These are phyloP conservation scores for Sparassis latifolia DNA, from an alignment of 1,284 basidiomycete genomes.

Conservation along the genomic window DNA sequence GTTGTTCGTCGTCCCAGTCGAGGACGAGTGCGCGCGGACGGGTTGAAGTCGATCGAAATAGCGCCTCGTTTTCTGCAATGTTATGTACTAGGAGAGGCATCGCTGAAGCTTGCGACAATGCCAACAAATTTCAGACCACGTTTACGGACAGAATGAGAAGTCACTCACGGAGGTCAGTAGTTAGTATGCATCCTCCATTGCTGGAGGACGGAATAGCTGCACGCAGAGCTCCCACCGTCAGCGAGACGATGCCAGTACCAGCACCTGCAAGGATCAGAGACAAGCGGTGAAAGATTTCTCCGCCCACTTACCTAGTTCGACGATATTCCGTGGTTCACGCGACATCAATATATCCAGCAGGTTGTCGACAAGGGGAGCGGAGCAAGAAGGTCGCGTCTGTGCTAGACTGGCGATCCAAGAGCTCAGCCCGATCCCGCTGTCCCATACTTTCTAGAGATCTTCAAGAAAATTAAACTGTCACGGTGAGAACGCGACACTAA, in stretches of 20 bases:
- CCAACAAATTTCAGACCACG: not conserved
- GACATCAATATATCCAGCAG: slow-evolving; percentile 34
- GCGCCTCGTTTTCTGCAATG: slow-evolving; percentile 42
- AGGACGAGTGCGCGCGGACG: slow-evolving; percentile 44
- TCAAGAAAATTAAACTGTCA: slow-evolving; percentile 11
- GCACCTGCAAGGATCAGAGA: slow-evolving; percentile 43
- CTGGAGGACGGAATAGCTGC: slow-evolving; percentile 20
- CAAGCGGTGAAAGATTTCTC: no score
- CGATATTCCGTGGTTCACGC: slow-evolving; percentile 30
- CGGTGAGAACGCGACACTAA: not conserved
- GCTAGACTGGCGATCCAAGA: slow-evolving; percentile 56
- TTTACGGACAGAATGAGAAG: not conserved
- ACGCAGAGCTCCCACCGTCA: slow-evolving; percentile 54
- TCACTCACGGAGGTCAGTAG: slow-evolving; percentile 70
- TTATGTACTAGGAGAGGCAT: slow-evolving; percentile 74
- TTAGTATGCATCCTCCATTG: slow-evolving; percentile 44
- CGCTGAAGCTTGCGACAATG: slow-evolving; percentile 53
- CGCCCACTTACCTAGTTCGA: slow-evolving; percentile 61
- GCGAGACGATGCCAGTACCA: slow-evolving; percentile 75
- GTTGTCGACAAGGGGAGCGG: slow-evolving; percentile 13
- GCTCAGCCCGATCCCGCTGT: slow-evolving; percentile 77
- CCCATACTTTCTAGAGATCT: slow-evolving; percentile 79
- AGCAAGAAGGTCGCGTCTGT: not conserved
- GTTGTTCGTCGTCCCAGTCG: slow-evolving; percentile 63
- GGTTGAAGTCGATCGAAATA: slow-evolving; percentile 21